Conservation (phyloP, 1,284 basidiomycete species). For the Rhodotorula sp. region DNA sequence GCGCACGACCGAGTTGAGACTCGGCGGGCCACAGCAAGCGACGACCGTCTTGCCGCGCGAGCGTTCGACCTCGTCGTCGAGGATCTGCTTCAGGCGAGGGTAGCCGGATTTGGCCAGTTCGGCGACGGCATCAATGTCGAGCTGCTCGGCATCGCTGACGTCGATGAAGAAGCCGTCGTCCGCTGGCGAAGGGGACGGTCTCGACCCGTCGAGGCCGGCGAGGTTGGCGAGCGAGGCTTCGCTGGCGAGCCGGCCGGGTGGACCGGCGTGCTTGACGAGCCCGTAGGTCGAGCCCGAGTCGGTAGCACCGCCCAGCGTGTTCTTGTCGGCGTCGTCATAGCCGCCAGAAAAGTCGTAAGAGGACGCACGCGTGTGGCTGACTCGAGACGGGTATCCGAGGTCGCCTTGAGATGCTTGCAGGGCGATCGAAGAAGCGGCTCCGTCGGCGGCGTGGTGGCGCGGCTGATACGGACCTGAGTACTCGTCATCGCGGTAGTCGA, state of each 20-base stretch:
- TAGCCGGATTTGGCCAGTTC: slow-evolving; percentile 70
- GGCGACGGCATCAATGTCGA: slow-evolving; percentile 64
- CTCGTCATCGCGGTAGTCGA: slow-evolving; percentile 18
- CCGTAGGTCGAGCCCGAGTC: not conserved
- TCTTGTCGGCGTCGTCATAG: slow-evolving; percentile 15
- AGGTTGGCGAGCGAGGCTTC: not conserved
- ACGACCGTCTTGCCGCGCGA: slow-evolving; percentile 40
- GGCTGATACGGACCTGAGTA: not conserved
- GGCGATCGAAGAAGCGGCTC: not conserved
- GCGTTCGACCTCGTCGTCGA: slow-evolving; percentile 42
- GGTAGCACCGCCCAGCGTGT: slow-evolving; percentile 17
- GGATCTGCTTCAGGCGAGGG: slow-evolving; percentile 55
- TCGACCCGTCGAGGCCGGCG: too few species aligned
- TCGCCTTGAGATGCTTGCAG: slow-evolving; percentile 13
- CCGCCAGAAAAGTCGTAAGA: slow-evolving; percentile 19
- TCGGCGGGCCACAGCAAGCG: slow-evolving; percentile 41
- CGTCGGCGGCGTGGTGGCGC: not conserved
- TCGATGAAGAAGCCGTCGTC: slow-evolving; percentile 55
- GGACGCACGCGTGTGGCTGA: slow-evolving; percentile 6
- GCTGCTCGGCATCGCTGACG: slow-evolving; percentile 65
- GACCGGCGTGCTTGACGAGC: slow-evolving; percentile 10
- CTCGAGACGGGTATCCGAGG: not conserved
- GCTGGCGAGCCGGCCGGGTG: slow-evolving; percentile 4
- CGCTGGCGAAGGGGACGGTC: not conserved
- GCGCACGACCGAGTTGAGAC: slow-evolving; percentile 42